These are phyloP conservation scores for Paramecium sonneborni DNA, from an alignment of 73 alveolate species.

Conservation along the genomic window DNA sequence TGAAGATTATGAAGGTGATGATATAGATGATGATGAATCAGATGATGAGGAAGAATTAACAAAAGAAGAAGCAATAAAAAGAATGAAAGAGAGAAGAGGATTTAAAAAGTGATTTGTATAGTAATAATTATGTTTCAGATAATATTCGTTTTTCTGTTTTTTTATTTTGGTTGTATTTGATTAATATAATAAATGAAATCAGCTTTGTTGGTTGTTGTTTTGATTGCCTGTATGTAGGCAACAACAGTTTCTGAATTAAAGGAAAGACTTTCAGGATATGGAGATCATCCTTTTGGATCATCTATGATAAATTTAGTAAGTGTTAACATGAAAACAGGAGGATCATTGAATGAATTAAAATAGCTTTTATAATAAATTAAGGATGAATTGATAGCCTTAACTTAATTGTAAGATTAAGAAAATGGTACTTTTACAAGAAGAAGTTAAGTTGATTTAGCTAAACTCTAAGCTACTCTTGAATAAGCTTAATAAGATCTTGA, in stretches of 20 bases:
- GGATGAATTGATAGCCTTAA: constrained; percentile 51
- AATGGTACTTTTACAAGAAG: constrained; percentile 5
- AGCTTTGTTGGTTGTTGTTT: constrained; percentile 16
- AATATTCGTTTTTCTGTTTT: constrained; percentile 32
- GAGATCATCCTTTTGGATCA: constrained; percentile 32
- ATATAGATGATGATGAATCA: neutral
- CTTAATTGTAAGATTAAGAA: neutral
- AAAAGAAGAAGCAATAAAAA: constrained; percentile 47
- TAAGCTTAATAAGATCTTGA: constrained; percentile 56
- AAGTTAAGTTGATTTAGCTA: constrained; percentile 48
- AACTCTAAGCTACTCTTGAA: constrained; percentile 40
- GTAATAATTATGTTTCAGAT: neutral
- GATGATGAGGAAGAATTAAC: constrained; percentile 54
- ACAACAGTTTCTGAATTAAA: neutral
- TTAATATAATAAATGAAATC: constrained; percentile 12
- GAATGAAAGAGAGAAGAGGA: constrained; percentile 50
- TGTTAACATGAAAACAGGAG: constrained; percentile 55
- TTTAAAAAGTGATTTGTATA: constrained; percentile 48
- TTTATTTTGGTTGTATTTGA: neutral
- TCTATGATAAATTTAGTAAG: constrained; percentile 37
- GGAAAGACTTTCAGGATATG: constrained; percentile 25
- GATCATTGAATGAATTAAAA: constrained; percentile 41
- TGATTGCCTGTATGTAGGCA: constrained; percentile 41
- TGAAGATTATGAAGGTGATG: constrained; percentile 27
- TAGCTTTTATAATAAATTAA: constrained; percentile 24